A percentile compares a stretch with the other conserved stretches of the same genome.
phyloP scores from a whole-genome alignment of 129 eudicot species.

The Helianthus tuberosus region DNA sequence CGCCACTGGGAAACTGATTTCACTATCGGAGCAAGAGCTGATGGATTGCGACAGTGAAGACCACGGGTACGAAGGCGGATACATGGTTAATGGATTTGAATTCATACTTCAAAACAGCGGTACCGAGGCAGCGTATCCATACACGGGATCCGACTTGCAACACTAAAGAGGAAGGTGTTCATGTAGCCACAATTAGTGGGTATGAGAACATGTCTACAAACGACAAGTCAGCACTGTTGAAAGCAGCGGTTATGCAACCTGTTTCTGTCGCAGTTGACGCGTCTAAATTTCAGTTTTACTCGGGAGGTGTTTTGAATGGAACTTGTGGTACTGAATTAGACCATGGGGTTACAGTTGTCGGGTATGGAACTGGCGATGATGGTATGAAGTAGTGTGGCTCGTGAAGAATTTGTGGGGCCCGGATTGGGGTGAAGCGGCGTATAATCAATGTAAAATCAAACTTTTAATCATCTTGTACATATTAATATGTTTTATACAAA shows the following conservation, averaged over 20 bases:
- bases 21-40: constrained; percentile 47
- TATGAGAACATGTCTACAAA: constrained; percentile 19
- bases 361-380: constrained; percentile 1
- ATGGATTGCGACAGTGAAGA: constrained; percentile 43
- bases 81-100: constrained; percentile 25
- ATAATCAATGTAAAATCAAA: constrained; percentile 1
- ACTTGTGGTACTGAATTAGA: constrained; percentile 5
- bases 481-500: neutral
- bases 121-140: constrained; percentile 21
- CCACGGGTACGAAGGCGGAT: constrained; percentile 39
- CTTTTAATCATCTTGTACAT: neutral
- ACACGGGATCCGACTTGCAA: constrained; percentile 26
- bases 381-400: constrained; percentile 21
- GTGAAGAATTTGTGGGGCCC: constrained; percentile 20
- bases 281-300: neutral
- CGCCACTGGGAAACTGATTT: constrained; percentile 40
- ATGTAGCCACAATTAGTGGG: constrained; percentile 25
- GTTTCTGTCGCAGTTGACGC: constrained; percentile 27
- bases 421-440: constrained; percentile 19
- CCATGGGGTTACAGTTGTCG: constrained; percentile 12
- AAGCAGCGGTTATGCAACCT: constrained; percentile 29
- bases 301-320: constrained; percentile 11
- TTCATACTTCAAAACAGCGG: constrained; percentile 24
- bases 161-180: constrained; percentile 16
- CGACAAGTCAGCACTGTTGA: constrained; percentile 17